Evolutionary conservation across 176 grass and related monocot genomes (phyloP), one percentile per base, ranked within the genome.

Genomic region (Zea luxurians): DNA sequence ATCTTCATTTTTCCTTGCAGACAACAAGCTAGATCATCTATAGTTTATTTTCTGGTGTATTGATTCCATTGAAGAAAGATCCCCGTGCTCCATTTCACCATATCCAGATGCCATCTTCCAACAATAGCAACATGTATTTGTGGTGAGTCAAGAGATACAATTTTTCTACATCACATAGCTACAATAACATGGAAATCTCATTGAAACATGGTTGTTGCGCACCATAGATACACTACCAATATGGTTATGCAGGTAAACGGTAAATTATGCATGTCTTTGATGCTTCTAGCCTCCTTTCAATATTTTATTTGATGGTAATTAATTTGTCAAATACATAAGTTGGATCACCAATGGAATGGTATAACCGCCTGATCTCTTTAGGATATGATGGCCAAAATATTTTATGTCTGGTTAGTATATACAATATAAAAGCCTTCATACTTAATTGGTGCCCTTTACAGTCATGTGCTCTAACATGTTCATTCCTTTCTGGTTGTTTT

Each of bases 351-450:
- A 78, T 83, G 85, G 88, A 90, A 71, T 95, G 95, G 92, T 89
- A 90, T 64, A 87, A 86, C 40, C 46, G 71, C 60, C 89, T 74
- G 8, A 94, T n/a, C 40, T 75, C 89, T 68, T 62, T 86, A 68
- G 83, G 83, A 63, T 95, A 85, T 65, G 88, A 92, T 58, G 81
- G 83, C 70, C 96, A 89, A 86, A 92, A 95, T 79, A 12, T 89
- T 42, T 87, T 87, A 84, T 90, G 86, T 45, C 74, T 60, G 78
- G 96, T 99, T 66, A 71, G 79, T 91, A 10, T 61, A 60, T 60
- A 64, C 10, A 37, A 41, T 5, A 37, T 66, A 7, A 27, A 9
- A 37, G 3, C n/a, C 10, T 43, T 6, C 37, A 2, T 60, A 27
- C 27, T 27, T 27, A 17, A 2, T 4, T 45, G 5, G 59, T 60